A percentile compares a stretch with the other conserved stretches of the same genome.
Conservation (phyloP, 164 flowering plant species). For the Berberis thunbergii region DNA sequence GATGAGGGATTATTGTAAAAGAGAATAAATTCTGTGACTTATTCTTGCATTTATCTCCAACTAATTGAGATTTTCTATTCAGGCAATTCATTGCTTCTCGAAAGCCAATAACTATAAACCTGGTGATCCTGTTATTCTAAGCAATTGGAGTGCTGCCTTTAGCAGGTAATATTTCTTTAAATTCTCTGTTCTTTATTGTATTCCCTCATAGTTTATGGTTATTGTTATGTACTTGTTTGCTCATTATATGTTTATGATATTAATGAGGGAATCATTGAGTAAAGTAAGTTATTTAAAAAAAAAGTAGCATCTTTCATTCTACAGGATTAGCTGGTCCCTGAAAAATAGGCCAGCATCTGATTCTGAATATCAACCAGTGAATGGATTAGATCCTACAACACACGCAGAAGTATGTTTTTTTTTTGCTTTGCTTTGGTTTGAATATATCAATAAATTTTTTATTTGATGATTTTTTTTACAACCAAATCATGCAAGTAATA, state of each 20-base stretch:
- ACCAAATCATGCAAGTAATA: neutral
- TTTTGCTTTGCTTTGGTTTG: constrained; percentile 6
- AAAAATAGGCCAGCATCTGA: constrained; percentile 58
- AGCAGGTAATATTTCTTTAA: constrained; percentile 39
- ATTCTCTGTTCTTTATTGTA: neutral
- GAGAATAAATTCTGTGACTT: neutral
- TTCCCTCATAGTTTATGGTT: neutral
- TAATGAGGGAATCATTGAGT: no score
- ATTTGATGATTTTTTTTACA: neutral
- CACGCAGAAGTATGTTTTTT: constrained; percentile 72
- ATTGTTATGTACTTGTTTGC: no score
- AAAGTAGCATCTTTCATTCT: constrained; percentile 5
- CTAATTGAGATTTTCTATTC: constrained; percentile 9
- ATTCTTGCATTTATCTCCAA: neutral
- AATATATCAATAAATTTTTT: neutral
- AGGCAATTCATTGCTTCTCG: constrained; percentile 72
- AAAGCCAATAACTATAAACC: constrained; percentile 68
- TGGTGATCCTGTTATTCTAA: constrained; percentile 60
- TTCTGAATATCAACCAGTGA: constrained; percentile 70
- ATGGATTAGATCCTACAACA: constrained; percentile 83
- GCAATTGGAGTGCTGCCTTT: constrained; percentile 73
- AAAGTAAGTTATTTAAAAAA: no score
- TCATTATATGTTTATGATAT: no score
- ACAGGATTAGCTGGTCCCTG: constrained; percentile 61
- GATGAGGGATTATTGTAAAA: neutral